These are phyloP conservation scores for Kazachstania martiniae DNA, from an alignment of 805 yeast species.

Conservation along the genomic window DNA sequence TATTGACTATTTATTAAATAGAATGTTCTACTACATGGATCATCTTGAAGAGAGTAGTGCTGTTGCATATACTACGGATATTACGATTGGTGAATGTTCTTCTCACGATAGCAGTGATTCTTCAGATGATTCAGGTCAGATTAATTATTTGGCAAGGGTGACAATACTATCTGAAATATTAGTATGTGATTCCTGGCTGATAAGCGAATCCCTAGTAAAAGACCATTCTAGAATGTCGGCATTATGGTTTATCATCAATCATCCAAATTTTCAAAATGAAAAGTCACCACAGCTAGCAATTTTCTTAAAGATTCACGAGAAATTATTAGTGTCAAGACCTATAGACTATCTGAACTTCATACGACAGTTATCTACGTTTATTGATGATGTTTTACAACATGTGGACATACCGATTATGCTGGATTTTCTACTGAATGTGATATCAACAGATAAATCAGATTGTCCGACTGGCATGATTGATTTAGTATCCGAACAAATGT, in stretches of 20 bases:
- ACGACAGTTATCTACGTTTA: constrained; percentile 42
- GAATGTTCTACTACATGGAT: constrained; percentile 19
- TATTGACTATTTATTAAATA: constrained; percentile 24
- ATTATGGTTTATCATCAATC: constrained; percentile 71
- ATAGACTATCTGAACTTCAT: constrained; percentile 29
- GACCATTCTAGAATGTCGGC: constrained; percentile 49
- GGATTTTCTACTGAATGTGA: constrained; percentile 81
- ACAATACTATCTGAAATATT: constrained; percentile 58
- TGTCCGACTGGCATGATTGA: constrained; percentile 83
- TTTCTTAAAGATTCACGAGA: constrained; percentile 83
- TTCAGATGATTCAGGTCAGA: too few species aligned
- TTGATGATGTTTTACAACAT: constrained; percentile 57
- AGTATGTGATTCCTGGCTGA: constrained; percentile 82
- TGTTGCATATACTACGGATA: background rate
- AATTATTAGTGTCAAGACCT: constrained; percentile 67
- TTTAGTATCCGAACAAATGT: constrained; percentile 56
- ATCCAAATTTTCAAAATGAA: constrained; percentile 41
- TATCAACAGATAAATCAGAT: constrained; percentile 86
- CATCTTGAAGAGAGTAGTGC: constrained; percentile 7
- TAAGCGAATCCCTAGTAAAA: constrained; percentile 81
- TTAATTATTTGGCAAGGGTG: constrained; percentile 15
- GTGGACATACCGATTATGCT: constrained; percentile 82
- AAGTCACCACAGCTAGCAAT: constrained; percentile 68
- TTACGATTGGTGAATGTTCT: background rate
- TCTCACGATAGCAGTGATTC: background rate